A percentile compares a stretch with the other conserved stretches of the same genome.
Conservation (phyloP, 2,329 filamentous ascomycete genomes). For the Curvularia hawaiiensis region DNA sequence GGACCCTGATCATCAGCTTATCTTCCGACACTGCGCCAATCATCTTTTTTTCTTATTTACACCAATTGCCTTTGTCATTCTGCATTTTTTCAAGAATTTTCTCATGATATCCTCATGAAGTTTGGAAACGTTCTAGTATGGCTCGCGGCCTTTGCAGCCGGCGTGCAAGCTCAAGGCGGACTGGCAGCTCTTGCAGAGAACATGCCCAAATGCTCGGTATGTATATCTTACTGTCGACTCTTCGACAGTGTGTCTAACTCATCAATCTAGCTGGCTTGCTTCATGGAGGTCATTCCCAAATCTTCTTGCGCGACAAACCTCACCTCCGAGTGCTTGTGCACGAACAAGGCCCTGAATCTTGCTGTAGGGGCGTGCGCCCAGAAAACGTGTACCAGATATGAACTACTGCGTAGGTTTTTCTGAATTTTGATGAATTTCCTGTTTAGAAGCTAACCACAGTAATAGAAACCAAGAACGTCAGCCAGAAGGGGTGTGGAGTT, state of each 20-base stretch:
- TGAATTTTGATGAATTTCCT: background rate
- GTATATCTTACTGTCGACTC: background rate
- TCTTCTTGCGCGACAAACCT: slow-evolving; percentile 48
- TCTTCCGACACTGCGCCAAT: background rate
- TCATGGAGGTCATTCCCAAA: slow-evolving; percentile 31
- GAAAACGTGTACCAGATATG: slow-evolving; percentile 43
- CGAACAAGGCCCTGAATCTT: slow-evolving; percentile 39
- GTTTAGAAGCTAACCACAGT: background rate
- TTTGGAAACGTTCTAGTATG: slow-evolving; percentile 6
- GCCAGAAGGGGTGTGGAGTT: slow-evolving; percentile 42
- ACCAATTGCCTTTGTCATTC: background rate
- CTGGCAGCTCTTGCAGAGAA: slow-evolving; percentile 17
- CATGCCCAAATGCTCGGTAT: slow-evolving; percentile 27
- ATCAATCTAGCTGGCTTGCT: slow-evolving; percentile 24
- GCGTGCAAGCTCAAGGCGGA: slow-evolving; percentile 19
- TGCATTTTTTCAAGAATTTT: background rate
- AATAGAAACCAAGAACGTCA: slow-evolving; percentile 47
- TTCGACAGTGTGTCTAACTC: slow-evolving; percentile 5
- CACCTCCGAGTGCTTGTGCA: slow-evolving; percentile 48
- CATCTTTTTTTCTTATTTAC: background rate
- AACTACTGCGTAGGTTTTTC: slow-evolving; percentile 38
- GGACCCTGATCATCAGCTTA: background rate
- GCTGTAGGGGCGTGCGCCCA: slow-evolving; percentile 44
- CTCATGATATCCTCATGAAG: slow-evolving; percentile 13
- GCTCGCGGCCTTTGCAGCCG: slow-evolving; percentile 9